Percentiles rank a stretch among this genome's conserved stretches.
These are phyloP conservation scores for Wallacemonas sp. DNA, from an alignment of 208 protist species.

Conservation along the genomic window DNA sequence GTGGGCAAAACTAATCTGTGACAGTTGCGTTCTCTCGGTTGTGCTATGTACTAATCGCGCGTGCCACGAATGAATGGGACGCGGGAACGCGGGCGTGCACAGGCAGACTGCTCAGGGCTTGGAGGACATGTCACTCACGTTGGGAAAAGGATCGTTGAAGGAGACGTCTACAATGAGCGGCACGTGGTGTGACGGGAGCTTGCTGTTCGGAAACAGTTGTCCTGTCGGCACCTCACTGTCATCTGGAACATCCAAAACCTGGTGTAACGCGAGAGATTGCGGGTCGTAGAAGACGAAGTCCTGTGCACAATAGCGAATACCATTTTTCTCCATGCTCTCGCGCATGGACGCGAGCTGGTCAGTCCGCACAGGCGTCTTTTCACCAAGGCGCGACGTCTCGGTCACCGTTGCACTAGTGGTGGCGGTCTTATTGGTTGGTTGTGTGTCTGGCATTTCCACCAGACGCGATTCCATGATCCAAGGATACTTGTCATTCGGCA, in stretches of 20 bases:
- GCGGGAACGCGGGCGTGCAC: neutral
- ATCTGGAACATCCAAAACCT: constrained; percentile 76
- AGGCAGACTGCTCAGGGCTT: constrained; percentile 33
- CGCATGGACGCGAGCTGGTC: constrained; percentile 43
- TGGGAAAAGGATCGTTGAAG: constrained; percentile 73
- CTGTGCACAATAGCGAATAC: constrained; percentile 62
- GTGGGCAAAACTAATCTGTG: too few relatives aligned
- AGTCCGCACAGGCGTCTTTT: neutral
- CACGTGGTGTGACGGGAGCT: constrained; percentile 79
- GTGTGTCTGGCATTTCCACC: neutral
- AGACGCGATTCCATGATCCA: constrained; percentile 15
- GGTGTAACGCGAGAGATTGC: constrained; percentile 62
- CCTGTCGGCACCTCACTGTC: constrained; percentile 50
- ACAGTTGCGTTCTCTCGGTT: too few relatives aligned
- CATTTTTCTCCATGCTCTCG: constrained; percentile 29
- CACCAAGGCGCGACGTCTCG: neutral
- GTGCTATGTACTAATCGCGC: too few relatives aligned
- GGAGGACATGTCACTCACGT: constrained; percentile 47
- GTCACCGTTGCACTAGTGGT: neutral
- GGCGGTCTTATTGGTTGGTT: neutral
- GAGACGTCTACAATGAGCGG: constrained; percentile 80
- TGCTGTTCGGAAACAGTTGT: constrained; percentile 64
- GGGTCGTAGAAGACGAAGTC: constrained; percentile 89
- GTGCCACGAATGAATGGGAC: too few relatives aligned
- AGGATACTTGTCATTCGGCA: constrained; percentile 6